Conservation (phyloP, 257 asterid species). For the Rubia yunnanensis region DNA sequence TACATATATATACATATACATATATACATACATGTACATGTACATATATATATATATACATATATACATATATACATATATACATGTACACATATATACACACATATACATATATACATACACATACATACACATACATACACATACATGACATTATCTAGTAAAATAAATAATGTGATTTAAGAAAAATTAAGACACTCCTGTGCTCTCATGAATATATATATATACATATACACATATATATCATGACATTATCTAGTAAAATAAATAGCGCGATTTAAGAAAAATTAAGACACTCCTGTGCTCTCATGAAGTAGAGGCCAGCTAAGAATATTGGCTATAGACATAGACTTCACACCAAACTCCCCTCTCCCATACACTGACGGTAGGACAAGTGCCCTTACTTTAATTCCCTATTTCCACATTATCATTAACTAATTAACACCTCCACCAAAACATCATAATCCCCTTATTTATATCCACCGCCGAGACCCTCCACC, state of each 20-base stretch:
- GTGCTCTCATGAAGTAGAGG: slow-evolving; percentile 5
- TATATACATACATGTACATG: too few species aligned
- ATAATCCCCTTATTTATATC: slow-evolving; percentile 1
- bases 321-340: slow-evolving; percentile 17
- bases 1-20: too few species aligned
- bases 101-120: too few species aligned
- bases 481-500: slow-evolving; percentile 2
- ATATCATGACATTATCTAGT: too few species aligned
- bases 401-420: slow-evolving; percentile 1
- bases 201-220: not conserved
- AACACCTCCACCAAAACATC: not conserved
- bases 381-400: not conserved
- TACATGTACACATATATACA: too few species aligned
- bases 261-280: too few species aligned
- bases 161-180: too few species aligned
- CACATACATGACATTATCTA: too few species aligned
- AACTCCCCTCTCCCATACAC: slow-evolving; percentile 5
- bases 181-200: not conserved
- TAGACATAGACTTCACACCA: slow-evolving; percentile 24
- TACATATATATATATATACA: too few species aligned
- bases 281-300: not conserved
- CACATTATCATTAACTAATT: not conserved
- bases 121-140: too few species aligned
- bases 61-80: too few species aligned
- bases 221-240: too few species aligned